Base-by-base conservation (phyloP, 2,329 filamentous ascomycete species). In the Phoma sp. region DNA sequence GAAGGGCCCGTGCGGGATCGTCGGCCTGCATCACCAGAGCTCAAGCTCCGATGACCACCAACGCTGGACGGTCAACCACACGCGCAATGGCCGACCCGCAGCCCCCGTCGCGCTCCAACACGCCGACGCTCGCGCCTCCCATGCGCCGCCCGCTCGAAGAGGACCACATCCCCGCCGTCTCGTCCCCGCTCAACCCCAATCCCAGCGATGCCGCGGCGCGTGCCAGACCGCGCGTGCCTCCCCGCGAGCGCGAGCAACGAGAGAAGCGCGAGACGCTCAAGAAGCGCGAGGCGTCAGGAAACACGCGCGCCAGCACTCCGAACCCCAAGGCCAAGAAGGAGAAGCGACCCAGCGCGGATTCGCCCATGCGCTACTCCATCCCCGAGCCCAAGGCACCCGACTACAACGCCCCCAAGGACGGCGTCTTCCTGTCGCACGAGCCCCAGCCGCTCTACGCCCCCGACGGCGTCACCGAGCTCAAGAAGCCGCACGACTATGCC, bases 181-280 rank as follows among this genome's bases (percentile, higher is more conserved):
- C 89, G 2, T 93, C 90, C 10, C 89, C 89, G 23, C 83, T 93
- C 57, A 92, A 92, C 64, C 80, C 82, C 55, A 84, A 79, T 78
- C 80, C 82, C 23, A 46, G 23, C 58, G 84, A 79, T 80, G 29
- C 62, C 12, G 67, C 69, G 17, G 61, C 69, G 47, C 74, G 84
- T 21, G 75, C 77, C 21, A 75, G 81, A 4, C 71, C 76, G 6
- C 67, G 68, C 56, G 62, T 70, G 52, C 71, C 75, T 4, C 73
- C 70, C 37, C 72, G 68, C 18, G 71, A 73, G 68, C 78, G 72
- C 46, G 73, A 75, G 69, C 78, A 78, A 62, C 73, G 81, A 34
- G 81, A 83, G 59, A 81, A 81, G 66, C 74, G 81, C 25, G 81
- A 83, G 59, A 82, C 80, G 12, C 67, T 82, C 26, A 83, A 83